Conservation (phyloP, 345 rosid species). For the Trapa bicornis region DNA sequence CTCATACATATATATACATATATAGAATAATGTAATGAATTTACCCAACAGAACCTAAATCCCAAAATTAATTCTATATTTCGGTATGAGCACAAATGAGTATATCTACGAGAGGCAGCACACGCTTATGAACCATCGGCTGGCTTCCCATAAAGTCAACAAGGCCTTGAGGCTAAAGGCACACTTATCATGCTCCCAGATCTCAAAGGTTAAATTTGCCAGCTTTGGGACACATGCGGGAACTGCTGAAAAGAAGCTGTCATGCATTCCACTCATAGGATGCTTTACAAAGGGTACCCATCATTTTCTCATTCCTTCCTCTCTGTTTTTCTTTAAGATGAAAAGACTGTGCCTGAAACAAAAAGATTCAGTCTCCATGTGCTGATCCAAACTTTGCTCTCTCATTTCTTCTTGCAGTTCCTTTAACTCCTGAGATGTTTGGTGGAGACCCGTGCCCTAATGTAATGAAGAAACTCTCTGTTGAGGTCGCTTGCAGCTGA, state of each 20-base stretch:
- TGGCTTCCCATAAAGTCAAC: constrained; percentile 65
- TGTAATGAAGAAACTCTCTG: constrained; percentile 88
- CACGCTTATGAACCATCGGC: constrained; percentile 67
- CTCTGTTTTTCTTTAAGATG: too few species aligned
- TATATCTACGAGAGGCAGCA: constrained; percentile 95
- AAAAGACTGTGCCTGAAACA: too few species aligned
- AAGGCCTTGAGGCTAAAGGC: constrained; percentile 83
- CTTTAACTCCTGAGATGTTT: constrained; percentile 87
- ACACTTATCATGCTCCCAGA: constrained; percentile 35
- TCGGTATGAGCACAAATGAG: constrained; percentile 15
- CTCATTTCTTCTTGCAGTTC: constrained; percentile 20
- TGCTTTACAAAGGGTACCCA: constrained; percentile 73
- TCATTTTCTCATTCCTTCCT: neutral
- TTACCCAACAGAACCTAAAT: too few species aligned
- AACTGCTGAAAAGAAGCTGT: constrained; percentile 44
- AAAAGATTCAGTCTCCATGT: neutral
- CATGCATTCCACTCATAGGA: constrained; percentile 90
- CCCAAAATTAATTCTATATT: too few species aligned
- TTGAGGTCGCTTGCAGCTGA: constrained; percentile 77
- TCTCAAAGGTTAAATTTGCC: neutral
- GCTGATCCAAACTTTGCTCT: neutral
- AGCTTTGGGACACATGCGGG: neutral
- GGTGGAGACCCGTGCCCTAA: constrained; percentile 94
- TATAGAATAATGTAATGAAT: too few species aligned
- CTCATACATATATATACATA: too few species aligned